Conservation (phyloP, 176 grass and related monocot species). For the Pontederia paniculata region DNA sequence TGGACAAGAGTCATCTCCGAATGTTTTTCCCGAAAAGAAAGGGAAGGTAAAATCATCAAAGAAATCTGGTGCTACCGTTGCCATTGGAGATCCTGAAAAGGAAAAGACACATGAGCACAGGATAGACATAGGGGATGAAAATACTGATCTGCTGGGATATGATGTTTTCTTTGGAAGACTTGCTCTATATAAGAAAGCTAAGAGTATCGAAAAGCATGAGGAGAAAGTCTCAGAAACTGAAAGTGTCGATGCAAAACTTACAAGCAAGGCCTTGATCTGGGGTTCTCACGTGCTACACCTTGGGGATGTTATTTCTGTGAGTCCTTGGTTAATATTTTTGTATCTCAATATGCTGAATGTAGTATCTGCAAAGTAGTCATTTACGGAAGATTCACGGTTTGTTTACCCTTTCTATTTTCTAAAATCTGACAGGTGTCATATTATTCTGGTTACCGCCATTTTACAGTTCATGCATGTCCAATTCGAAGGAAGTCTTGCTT, state of each 20-base stretch:
- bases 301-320: conserved; percentile 83
- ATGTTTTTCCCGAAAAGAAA: conserved; percentile 80
- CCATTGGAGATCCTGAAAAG: conserved; percentile 34
- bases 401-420: background rate
- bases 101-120: conserved; percentile 47
- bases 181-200: conserved; percentile 54
- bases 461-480: conserved; percentile 73
- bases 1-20: conserved; percentile 67
- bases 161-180: conserved; percentile 76
- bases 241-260: conserved; percentile 54
- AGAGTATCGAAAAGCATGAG: conserved; percentile 32
- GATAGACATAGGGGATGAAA: conserved; percentile 70
- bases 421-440: conserved; percentile 64
- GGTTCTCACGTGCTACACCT: conserved; percentile 61
- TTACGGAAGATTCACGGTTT: no score
- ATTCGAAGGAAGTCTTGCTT: conserved; percentile 62
- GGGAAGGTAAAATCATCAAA: conserved; percentile 51
- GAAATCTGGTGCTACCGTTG: conserved; percentile 32
- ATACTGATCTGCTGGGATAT: conserved; percentile 78
- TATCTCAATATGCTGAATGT: background rate
- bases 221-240: conserved; percentile 22
- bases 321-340: conserved; percentile 20
- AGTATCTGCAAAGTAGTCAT: conserved; percentile 5
- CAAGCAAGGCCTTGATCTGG: conserved; percentile 82
- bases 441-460: conserved; percentile 50